A percentile compares a stretch with the other conserved stretches of the same genome.
Evolutionary conservation across 1,284 basidiomycete genomes (phyloP).

Genomic region (Dichomitus squalens): DNA sequence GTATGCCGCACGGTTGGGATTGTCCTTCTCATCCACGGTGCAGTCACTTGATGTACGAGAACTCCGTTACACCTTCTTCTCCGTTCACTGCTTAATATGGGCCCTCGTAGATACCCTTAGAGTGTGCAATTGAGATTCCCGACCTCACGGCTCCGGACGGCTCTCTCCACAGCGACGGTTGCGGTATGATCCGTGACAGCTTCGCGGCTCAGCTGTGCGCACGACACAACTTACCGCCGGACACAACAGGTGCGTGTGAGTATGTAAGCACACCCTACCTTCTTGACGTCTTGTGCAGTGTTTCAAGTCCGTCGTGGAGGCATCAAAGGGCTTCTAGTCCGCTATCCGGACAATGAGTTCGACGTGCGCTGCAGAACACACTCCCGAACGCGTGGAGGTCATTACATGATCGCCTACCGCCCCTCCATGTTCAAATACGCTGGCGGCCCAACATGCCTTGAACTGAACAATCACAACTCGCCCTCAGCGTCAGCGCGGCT

Average conservation of each 20-base stretch:
- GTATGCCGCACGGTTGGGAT: conserved; percentile 25
- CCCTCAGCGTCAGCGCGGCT: conserved; percentile 20
- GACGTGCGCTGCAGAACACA: conserved; percentile 6
- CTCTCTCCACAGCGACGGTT: conserved; percentile 27
- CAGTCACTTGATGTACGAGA: conserved; percentile 22
- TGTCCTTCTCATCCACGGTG: conserved; percentile 29
- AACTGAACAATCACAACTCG: conserved; percentile 21
- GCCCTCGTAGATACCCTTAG: conserved; percentile 13
- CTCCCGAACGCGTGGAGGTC: not conserved
- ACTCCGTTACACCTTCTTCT: not conserved
- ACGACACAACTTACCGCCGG: conserved; percentile 12
- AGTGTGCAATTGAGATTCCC: conserved; percentile 14
- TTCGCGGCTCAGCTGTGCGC: conserved; percentile 22
- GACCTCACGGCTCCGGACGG: conserved; percentile 22
- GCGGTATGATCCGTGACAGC: conserved; percentile 26
- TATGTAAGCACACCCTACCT: not conserved
- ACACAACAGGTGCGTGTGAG: conserved; percentile 18
- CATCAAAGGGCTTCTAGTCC: conserved; percentile 25
- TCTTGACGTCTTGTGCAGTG: conserved; percentile 9
- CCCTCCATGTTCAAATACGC: conserved; percentile 27
- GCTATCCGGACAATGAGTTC: conserved; percentile 24
- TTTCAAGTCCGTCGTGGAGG: conserved; percentile 28
- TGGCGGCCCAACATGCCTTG: conserved; percentile 24
- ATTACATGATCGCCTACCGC: conserved; percentile 20
- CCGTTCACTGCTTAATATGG: not conserved